Evolutionary conservation across 78 protist species (phyloP).

Genomic region (Fonticula alba): DNA sequence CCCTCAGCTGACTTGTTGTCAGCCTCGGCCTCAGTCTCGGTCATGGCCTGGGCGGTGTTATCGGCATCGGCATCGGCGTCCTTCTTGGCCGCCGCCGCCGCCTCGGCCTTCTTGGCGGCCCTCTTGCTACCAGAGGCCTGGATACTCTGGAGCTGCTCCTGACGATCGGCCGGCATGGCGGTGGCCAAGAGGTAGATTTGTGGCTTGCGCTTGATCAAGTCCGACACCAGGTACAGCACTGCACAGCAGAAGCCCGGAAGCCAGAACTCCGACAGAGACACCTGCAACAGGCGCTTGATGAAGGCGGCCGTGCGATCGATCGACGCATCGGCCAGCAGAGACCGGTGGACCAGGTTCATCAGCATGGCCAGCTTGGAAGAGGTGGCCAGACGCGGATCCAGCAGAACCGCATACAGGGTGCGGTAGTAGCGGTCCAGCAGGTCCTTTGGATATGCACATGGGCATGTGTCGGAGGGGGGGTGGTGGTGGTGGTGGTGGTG

Average conservation of each 20-base stretch:
- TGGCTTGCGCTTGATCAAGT: neutral
- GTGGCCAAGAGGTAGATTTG: neutral
- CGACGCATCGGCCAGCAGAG: slow-evolving; percentile 2
- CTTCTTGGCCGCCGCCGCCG: neutral
- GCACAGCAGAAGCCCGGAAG: slow-evolving; percentile 5
- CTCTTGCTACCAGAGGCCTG: too few species aligned
- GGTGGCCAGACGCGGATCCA: neutral
- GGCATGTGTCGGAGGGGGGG: too few species aligned
- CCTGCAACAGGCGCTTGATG: slow-evolving; percentile 22
- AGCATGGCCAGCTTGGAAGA: slow-evolving; percentile 13
- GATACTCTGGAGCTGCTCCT: too few species aligned
- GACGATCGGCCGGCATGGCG: too few species aligned
- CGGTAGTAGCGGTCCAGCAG: slow-evolving; percentile 22
- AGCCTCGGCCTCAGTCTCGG: neutral
- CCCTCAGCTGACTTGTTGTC: neutral
- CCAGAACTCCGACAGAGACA: neutral
- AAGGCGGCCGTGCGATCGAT: slow-evolving; percentile 10
- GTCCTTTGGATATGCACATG: too few species aligned
- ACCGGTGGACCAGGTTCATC: slow-evolving; percentile 14
- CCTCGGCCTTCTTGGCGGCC: neutral
- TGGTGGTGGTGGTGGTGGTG: too few species aligned
- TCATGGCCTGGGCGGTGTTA: too few species aligned
- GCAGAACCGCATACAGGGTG: slow-evolving; percentile 6
- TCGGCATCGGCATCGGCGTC: slow-evolving; percentile 1
- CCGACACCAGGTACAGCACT: slow-evolving; percentile 4